Evolutionary conservation across 352 stramenopile genomes (phyloP).

Genomic region (Globisporangium megalacanthum): DNA sequence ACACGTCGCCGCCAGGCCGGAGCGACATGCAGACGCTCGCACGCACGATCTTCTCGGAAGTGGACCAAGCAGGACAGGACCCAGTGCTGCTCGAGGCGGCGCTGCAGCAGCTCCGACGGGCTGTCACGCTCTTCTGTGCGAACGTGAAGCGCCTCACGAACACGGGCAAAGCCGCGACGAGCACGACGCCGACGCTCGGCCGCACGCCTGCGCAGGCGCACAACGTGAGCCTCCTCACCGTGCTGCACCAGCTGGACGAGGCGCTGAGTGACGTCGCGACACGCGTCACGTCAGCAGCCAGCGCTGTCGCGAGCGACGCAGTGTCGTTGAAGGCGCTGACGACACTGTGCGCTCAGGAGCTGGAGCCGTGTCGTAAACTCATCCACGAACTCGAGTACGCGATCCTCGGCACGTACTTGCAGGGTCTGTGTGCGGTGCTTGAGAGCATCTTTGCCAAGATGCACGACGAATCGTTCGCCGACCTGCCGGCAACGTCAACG

Average conservation of each 20-base stretch:
- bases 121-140: constrained; percentile 57
- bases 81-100: constrained; percentile 45
- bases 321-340: constrained; percentile 36
- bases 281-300: constrained; percentile 21
- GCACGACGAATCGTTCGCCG: constrained; percentile 79
- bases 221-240: constrained; percentile 72
- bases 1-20: constrained; percentile 69
- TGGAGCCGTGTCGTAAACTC: constrained; percentile 40
- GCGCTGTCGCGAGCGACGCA: not conserved
- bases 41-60: constrained; percentile 60
- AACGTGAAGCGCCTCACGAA: constrained; percentile 77
- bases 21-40: constrained; percentile 82
- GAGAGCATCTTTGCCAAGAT: constrained; percentile 73
- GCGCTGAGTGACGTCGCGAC: constrained; percentile 47
- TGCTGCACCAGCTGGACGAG: constrained; percentile 61
- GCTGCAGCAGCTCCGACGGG: constrained; percentile 57
- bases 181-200: constrained; percentile 39
- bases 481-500: not conserved
- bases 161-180: constrained; percentile 42
- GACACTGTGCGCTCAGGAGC: constrained; percentile 24
- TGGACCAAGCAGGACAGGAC: constrained; percentile 65
- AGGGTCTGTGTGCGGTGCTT: constrained; percentile 46
- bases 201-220: constrained; percentile 67
- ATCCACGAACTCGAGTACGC: constrained; percentile 52
- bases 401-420: constrained; percentile 68